A percentile compares a stretch with the other conserved stretches of the same genome.
Evolutionary conservation across 1,284 basidiomycete genomes (phyloP).

Genomic region (Fistulina hepatica): DNA sequence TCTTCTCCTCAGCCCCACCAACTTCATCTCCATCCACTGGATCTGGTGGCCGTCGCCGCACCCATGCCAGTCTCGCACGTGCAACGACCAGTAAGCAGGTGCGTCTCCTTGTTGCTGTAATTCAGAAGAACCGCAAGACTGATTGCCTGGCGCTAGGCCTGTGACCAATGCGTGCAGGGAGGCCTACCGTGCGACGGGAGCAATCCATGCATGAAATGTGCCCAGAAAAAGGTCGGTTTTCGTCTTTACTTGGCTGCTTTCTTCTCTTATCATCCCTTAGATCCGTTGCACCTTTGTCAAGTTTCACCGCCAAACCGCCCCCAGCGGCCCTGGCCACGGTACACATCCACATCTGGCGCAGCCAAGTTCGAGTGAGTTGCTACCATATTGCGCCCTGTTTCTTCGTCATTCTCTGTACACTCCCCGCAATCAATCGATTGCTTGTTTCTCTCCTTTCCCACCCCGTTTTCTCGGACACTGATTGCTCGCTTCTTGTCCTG

Average conservation of each 20-base stretch:
- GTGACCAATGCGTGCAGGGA: conserved; percentile 78
- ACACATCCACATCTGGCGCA: conserved; percentile 13
- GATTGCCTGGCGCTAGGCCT: no score
- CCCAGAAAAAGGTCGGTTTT: not conserved
- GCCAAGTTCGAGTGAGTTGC: no score
- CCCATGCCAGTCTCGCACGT: conserved; percentile 19
- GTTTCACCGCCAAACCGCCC: conserved; percentile 72
- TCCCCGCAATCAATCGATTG: conserved; percentile 2
- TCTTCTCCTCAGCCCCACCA: conserved; percentile 19
- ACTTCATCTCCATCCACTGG: not conserved
- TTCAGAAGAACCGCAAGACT: no score
- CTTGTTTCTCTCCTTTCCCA: conserved; percentile 7
- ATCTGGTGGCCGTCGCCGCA: not conserved
- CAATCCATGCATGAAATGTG: conserved; percentile 48
- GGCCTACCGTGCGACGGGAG: conserved; percentile 73
- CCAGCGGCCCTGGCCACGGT: conserved; percentile 61
- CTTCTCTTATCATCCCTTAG: conserved; percentile 32
- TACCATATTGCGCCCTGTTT: no score
- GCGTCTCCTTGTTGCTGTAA: no score
- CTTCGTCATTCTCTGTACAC: conserved; percentile 17
- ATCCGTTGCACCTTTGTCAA: conserved; percentile 76
- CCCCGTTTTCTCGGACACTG: conserved; percentile 1
- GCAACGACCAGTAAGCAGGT: conserved; percentile 70
- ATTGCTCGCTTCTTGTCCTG: conserved; percentile 15
- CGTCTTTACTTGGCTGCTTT: not conserved